A percentile compares a stretch with the other conserved stretches of the same genome.
Evolutionary conservation across 148 eudicot genomes (phyloP).

Genomic region (Tetragonia tetragonoides): DNA sequence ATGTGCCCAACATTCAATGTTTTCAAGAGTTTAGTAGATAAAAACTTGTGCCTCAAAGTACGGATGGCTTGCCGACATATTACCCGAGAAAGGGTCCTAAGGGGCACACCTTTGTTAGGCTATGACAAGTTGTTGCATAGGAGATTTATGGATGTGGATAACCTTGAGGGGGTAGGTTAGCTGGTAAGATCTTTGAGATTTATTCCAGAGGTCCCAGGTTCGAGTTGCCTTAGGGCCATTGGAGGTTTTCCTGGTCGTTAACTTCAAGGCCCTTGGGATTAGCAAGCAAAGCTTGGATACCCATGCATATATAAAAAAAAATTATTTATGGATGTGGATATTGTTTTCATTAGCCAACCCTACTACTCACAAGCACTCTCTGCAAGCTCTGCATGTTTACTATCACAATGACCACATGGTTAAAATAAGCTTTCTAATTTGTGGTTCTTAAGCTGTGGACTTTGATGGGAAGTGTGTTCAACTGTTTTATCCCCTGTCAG

Average conservation of each 20-base stretch:
- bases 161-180: too few relatives aligned
- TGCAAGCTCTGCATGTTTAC: conserved; percentile 76
- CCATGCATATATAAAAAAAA: too few relatives aligned
- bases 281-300: too few relatives aligned
- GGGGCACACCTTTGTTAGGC: conserved; percentile 80
- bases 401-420: conserved; percentile 83
- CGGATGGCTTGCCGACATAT: conserved; percentile 65
- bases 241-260: too few relatives aligned
- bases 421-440: conserved; percentile 81
- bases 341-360: conserved; percentile 91
- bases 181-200: too few relatives aligned
- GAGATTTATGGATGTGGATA: conserved; percentile 58
- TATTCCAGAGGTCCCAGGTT: too few relatives aligned
- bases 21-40: conserved; percentile 77
- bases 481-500: conserved; percentile 92
- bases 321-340: conserved; percentile 42
- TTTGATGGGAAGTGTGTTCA: conserved; percentile 96
- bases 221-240: too few relatives aligned
- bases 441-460: conserved; percentile 95
- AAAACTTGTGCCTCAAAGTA: conserved; percentile 67
- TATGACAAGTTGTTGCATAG: conserved; percentile 81
- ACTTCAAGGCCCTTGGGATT: too few relatives aligned
- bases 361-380: conserved; percentile 90
- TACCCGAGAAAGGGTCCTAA: conserved; percentile 88
- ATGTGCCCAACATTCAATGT: conserved; percentile 56